Conservation (phyloP, 768 basidiomycete species). For the Auriscalpium microsporum region DNA sequence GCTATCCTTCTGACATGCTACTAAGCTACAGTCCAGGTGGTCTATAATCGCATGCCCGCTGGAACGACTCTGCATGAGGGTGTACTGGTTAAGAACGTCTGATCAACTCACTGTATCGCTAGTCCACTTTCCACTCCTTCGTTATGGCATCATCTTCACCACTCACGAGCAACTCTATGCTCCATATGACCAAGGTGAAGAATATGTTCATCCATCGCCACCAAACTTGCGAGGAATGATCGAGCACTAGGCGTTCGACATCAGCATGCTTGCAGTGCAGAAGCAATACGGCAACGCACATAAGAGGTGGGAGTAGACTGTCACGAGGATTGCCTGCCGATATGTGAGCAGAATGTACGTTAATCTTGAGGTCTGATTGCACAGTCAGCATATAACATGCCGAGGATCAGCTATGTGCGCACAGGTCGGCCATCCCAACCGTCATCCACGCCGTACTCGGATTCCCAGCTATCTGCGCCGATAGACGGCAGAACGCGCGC, state of each 20-base stretch:
- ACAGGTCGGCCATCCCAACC: constrained; percentile 74
- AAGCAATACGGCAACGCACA: constrained; percentile 39
- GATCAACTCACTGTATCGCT: constrained; percentile 8
- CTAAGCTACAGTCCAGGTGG: too few species aligned
- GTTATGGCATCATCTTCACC: constrained; percentile 55
- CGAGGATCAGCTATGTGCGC: constrained; percentile 15
- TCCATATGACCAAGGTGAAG: constrained; percentile 78
- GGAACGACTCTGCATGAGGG: too few species aligned
- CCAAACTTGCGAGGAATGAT: constrained; percentile 88
- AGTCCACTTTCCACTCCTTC: constrained; percentile 78
- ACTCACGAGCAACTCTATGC: constrained; percentile 72
- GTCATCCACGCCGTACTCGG: constrained; percentile 50
- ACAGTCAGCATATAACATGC: constrained; percentile 4
- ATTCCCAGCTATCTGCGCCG: constrained; percentile 72
- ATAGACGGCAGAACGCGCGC: constrained; percentile 80
- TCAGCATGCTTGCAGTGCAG: background rate
- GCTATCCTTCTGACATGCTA: background rate
- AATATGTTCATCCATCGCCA: constrained; percentile 91
- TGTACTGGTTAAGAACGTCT: too few species aligned
- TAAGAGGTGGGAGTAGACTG: constrained; percentile 80
- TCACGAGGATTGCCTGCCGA: constrained; percentile 75
- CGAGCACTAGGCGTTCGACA: constrained; percentile 46
- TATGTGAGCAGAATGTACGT: constrained; percentile 73
- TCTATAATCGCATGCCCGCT: too few species aligned
- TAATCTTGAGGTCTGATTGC: constrained; percentile 59